A percentile compares a stretch with the other conserved stretches of the same genome.
Conservation (phyloP, 164 flowering plant genomes). For the Chimonanthus praecox region DNA sequence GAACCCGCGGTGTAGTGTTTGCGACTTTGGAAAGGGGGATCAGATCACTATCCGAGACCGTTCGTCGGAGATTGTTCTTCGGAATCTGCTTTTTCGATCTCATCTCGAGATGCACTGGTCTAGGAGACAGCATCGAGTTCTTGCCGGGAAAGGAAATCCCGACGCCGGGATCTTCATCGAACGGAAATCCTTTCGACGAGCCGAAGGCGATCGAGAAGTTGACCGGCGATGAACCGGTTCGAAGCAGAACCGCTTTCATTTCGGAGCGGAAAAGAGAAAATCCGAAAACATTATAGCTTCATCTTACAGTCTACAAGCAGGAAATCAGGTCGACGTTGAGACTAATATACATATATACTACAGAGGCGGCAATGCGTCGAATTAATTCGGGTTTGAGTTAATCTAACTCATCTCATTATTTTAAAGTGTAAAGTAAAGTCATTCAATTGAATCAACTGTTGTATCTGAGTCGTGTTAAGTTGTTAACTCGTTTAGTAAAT, state of each 20-base stretch:
- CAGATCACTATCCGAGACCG: slow-evolving; percentile 36
- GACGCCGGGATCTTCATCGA: slow-evolving; percentile 17
- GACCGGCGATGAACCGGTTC: slow-evolving; percentile 42
- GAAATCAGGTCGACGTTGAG: no score
- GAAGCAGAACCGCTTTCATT: slow-evolving; percentile 42
- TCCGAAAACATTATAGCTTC: not conserved
- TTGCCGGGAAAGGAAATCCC: slow-evolving; percentile 24
- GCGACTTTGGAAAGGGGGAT: slow-evolving; percentile 10
- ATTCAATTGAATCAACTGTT: no score
- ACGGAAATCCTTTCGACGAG: slow-evolving; percentile 18
- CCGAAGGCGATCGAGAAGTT: slow-evolving; percentile 12
- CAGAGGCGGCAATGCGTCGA: no score
- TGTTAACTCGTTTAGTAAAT: no score
- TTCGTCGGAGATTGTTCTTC: slow-evolving; percentile 25
- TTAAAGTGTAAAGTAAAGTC: no score
- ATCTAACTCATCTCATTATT: no score
- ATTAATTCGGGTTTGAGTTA: no score
- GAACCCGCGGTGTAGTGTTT: not conserved
- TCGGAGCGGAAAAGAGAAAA: not conserved
- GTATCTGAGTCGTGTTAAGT: no score
- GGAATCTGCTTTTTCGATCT: slow-evolving; percentile 2
- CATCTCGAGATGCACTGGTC: slow-evolving; percentile 22
- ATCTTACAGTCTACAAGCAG: no score
- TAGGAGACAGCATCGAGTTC: slow-evolving; percentile 19
- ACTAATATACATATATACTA: no score